Base-by-base conservation (phyloP, 371 early-diverging fungal species). In the Vittaforma corneae region DNA sequence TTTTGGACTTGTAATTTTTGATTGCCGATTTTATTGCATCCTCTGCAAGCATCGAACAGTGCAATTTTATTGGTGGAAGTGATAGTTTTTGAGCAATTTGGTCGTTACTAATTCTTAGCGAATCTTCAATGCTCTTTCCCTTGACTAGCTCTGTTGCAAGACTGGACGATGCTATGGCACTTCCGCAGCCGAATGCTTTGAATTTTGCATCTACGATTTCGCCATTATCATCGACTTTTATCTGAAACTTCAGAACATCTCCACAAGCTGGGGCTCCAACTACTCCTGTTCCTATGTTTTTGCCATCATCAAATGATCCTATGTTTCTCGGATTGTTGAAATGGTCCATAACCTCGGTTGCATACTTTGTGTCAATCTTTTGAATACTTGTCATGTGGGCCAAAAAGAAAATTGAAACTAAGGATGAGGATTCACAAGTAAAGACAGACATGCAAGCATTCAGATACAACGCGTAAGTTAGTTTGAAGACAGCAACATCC, bases 231-330 rank as follows among this genome's bases (percentile, higher is more conserved):
- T 92, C 87, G 1, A 96, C 94, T 76, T 86, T 84, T 76, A 96
- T 93, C 77, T 96, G 96, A 37, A 96, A 83, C 72, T 92, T 90
- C 92, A 96, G 92, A 30, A 96, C 96, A 82, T 96, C 96, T 63
- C 96, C 96, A 80, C 96, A 96, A 6, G 95, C 96, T 30, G 96
- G 96, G 0, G 96, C 96, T 14, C 96, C 96, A 9, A 95, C 96
- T 20, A 96, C 82, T 18, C 96, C 95, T 20, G 96, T 96, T 29
- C 96, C 95, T 29, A 96, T 90, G 14, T 82, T 81, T 68, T 86
- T 86, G 29, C 78, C 80, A 77, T 90, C 90, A 70, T 83, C 82
- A 63, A 94, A 81, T 9, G 93, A 89, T 26, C 96, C 96, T 53
- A 96, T 91, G 73, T 96, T 96, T 76, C 93, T 85, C 37, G 96